Evolutionary conservation across 2,329 filamentous ascomycete species (phyloP), one percentile per base, ranked within the genome.

Genomic region (Venturia aucupariae): DNA sequence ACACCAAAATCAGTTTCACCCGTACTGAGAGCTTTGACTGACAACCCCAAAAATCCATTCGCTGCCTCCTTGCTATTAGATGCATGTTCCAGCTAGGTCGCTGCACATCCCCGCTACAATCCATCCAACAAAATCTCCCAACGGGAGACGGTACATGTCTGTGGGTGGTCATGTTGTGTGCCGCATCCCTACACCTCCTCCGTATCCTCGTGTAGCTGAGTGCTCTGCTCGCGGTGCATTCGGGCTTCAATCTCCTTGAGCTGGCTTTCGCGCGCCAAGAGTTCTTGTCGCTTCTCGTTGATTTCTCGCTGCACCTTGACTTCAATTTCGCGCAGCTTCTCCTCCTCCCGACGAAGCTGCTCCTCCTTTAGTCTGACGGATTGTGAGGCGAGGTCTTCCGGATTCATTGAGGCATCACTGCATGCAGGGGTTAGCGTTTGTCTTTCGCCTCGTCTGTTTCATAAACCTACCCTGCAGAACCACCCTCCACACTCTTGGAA

Each of bases 271-370:
- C 94, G 92, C 69, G 94, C 94, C 79, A 99, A 77, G 67, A 99
- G 85, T 80, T 99, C 94, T 81, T 99, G 94, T 81, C 94, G 88
- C 86, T 99, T 99, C 86, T 97, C 94, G 81, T 97, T 96, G 82
- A 99, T 99, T 80, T 99, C 94, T 75, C 94, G 90, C 82, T 99
- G 94, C 68, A 99, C 94, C 88, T 99, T 99, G 82, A 97, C 84
- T 77, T 99, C 94, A 76, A 99, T 97, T 82, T 99, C 94, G 78
- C 94, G 90, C 68, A 99, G 88, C 84, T 99, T 99, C 89, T 99
- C 94, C 82, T 99, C 94, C 80, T 99, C 94, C 74, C 94, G 92
- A 75, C 94, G 91, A 71, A 99, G 90, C 79, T 99, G 94, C 80
- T 99, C 94, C 78, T 99, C 94, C 91, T 99, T 99, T 77, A 99